Evolutionary conservation across 2,329 filamentous ascomycete species (phyloP), one percentile per base, ranked within the genome.

Genomic region (Diaporthe destruens): DNA sequence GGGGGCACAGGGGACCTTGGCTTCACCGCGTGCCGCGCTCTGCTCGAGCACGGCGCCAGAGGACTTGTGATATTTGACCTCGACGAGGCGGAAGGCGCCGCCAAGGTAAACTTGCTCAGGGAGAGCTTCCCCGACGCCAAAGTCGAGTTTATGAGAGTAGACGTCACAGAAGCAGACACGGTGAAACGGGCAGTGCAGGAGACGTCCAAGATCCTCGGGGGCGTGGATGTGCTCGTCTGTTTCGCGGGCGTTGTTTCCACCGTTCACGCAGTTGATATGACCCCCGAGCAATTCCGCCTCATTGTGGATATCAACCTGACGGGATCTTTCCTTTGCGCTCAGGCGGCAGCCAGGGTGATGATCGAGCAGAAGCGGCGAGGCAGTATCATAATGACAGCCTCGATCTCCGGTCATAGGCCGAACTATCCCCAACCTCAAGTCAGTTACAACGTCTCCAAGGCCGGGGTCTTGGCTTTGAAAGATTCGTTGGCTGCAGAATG

Each of bases 351-450:
- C 1, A 84, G 83, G 66, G 81, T 86, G n/a, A 91, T 92, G 87
- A 84, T 87, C 16, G 71, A 76, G 12, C 80, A 16, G 78, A 72
- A 85, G 67, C 84, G 80, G 0, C 87, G 89, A 0, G 92, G 92
- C 0, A 86, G 86, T 53, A 92, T 94, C 70, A 83, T 91, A 1
- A 87, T 95, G 72, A 90, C 89, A 0, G 90, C 92, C 0, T 91
- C 88, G 14, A 92, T 94, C 61, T 92, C 90, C 1, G 92, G 86
- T 0, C 91, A 94, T 75, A 79, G 86, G 2, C 91, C 92, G 71
- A 94, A 94, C 77, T 94, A 85, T 77, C 92, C 92, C 0, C 92
- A 94, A 78, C 91, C 92, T 0, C 93, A 95, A 77, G 85, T 85
- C 0, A 88, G 90, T 0, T 95, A 95, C 78, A 95, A 95, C 75